Evolutionary conservation across 2,329 filamentous ascomycete species (phyloP).

Genomic region (Hirsutella rhossiliensis): DNA sequence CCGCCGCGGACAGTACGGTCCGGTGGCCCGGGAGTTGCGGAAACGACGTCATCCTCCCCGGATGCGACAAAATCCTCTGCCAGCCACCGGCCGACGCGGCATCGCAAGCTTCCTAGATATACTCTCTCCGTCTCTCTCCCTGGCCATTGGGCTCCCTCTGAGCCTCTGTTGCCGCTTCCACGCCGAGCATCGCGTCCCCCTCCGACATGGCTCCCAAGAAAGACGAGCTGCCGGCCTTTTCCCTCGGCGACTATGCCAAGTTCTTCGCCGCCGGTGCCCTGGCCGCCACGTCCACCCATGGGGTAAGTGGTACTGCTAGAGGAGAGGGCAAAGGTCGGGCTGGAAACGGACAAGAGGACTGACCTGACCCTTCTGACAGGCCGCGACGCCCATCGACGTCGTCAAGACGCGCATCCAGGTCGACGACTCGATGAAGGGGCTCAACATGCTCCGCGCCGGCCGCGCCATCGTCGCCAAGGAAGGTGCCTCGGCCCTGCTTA

Average conservation of each 20-base stretch:
- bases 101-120: neutral
- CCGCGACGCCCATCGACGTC: constrained; percentile 48
- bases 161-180: too few species aligned
- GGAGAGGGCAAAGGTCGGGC: too few species aligned
- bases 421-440: constrained; percentile 74
- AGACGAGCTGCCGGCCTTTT: constrained; percentile 27
- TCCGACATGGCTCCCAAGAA: constrained; percentile 13
- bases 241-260: constrained; percentile 32
- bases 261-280: constrained; percentile 42
- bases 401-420: constrained; percentile 90
- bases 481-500: constrained; percentile 68
- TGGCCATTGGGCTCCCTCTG: neutral
- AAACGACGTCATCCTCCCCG: constrained; percentile 8
- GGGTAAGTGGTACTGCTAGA: constrained; percentile 24
- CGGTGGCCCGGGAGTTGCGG: neutral
- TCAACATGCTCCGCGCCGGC: constrained; percentile 69
- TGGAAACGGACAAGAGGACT: neutral
- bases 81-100: neutral
- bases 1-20: neutral
- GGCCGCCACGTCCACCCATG: constrained; percentile 38
- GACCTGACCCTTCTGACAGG: constrained; percentile 17
- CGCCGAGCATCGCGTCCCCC: too few species aligned
- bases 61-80: neutral
- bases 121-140: too few species aligned
- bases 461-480: constrained; percentile 67